Conservation (phyloP, 1,139 yeast species). For the Chernovozyma aurita region DNA sequence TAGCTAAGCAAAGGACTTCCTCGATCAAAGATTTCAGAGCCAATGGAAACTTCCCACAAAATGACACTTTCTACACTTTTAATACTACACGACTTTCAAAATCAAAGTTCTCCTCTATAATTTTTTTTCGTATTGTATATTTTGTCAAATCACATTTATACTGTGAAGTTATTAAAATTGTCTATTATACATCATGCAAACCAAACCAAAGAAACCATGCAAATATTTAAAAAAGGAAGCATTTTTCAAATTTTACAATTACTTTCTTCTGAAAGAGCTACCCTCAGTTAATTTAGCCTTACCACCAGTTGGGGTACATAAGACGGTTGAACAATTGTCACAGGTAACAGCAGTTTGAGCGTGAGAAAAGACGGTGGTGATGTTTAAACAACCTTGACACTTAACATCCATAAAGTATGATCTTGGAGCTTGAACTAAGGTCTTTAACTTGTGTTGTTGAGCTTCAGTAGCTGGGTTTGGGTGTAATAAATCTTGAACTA, state of each 20-base stretch:
- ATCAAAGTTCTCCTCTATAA: no score
- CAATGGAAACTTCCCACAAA: no score
- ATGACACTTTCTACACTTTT: no score
- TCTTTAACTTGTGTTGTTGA: slow-evolving; percentile 95
- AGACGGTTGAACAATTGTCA: slow-evolving; percentile 96
- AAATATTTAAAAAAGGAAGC: neutral
- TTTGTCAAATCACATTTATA: no score
- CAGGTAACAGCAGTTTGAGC: slow-evolving; percentile 99
- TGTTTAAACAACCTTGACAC: slow-evolving; percentile 98
- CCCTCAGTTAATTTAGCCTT: slow-evolving; percentile 99
- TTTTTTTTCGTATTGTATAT: no score
- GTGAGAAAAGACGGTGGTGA: slow-evolving; percentile 99
- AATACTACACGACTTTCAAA: no score
- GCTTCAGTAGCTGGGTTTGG: slow-evolving; percentile 96
- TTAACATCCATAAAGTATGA: slow-evolving; percentile 99
- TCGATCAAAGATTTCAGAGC: no score
- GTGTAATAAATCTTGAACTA: slow-evolving; percentile 96
- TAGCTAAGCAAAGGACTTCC: no score
- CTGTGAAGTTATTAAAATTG: neutral
- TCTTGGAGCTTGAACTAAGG: slow-evolving; percentile 96
- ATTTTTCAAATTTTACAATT: no score
- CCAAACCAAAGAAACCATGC: slow-evolving; percentile 4
- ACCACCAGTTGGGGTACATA: slow-evolving; percentile 99
- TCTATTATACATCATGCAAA: slow-evolving; percentile 7
- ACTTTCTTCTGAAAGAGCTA: slow-evolving; percentile 98